phyloP scores from a whole-genome alignment of 2,329 filamentous ascomycete species.

The Amauroascus verrucosus region DNA sequence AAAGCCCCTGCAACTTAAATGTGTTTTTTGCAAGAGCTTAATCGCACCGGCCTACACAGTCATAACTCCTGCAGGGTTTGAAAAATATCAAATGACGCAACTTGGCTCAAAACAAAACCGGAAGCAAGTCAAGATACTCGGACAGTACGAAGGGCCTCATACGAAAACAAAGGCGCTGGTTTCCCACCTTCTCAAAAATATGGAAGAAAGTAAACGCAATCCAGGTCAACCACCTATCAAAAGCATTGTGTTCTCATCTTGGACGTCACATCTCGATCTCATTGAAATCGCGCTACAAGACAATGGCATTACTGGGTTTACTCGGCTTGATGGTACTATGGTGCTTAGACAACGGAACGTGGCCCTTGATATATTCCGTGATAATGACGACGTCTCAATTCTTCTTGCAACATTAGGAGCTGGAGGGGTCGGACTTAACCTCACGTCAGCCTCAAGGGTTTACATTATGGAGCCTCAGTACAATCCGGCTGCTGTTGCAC shows the following conservation, averaged over 20 bases:
- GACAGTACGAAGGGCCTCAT: constrained; percentile 71
- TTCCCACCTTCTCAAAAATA: constrained; percentile 56
- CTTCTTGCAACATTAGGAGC: constrained; percentile 89
- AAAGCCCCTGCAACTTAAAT: constrained; percentile 41
- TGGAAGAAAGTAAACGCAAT: constrained; percentile 41
- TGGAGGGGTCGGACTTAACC: constrained; percentile 80
- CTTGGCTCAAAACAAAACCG: constrained; percentile 44
- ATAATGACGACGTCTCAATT: constrained; percentile 59
- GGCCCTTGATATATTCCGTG: constrained; percentile 68
- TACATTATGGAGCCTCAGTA: constrained; percentile 99
- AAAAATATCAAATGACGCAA: constrained; percentile 44
- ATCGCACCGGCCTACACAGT: constrained; percentile 57
- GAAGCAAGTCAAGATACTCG: constrained; percentile 47
- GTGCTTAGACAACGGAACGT: constrained; percentile 59
- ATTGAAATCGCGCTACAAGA: constrained; percentile 71
- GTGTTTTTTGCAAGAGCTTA: constrained; percentile 57
- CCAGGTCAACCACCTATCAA: constrained; percentile 68
- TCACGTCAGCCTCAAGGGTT: constrained; percentile 74
- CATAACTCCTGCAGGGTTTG: constrained; percentile 51
- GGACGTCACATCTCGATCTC: constrained; percentile 88
- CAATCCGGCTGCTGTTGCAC: constrained; percentile 88
- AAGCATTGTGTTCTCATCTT: constrained; percentile 90
- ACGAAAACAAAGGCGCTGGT: constrained; percentile 83
- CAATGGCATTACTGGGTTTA: constrained; percentile 47
- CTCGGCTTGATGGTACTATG: constrained; percentile 87